Conservation (phyloP, 2,329 filamentous ascomycete genomes). For the Aspergillus vadensis region DNA sequence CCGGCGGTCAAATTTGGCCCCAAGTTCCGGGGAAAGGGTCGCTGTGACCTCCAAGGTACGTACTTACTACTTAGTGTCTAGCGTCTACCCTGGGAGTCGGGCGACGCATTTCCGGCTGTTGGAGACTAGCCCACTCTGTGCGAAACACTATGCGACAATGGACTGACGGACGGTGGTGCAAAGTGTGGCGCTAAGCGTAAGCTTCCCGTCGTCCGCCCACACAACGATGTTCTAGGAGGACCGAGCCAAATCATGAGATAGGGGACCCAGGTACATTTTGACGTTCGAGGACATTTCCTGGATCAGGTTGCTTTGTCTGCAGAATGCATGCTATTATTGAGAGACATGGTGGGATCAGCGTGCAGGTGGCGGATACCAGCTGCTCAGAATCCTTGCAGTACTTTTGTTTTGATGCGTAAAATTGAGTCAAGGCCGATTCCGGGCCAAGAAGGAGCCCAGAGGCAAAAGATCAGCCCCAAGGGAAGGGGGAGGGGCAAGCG, state of each 20-base stretch:
- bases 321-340: constrained; percentile 12
- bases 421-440: constrained; percentile 15
- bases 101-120: constrained; percentile 14
- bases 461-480: constrained; percentile 19
- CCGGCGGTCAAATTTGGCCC: constrained; percentile 17
- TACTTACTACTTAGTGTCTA: neutral
- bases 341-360: constrained; percentile 10
- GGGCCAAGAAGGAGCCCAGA: constrained; percentile 7
- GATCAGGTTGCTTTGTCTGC: constrained; percentile 18
- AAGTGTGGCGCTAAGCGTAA: constrained; percentile 22
- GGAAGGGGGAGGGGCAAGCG: constrained; percentile 3
- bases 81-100: neutral
- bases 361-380: constrained; percentile 11
- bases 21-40: constrained; percentile 18
- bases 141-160: constrained; percentile 17
- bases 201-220: constrained; percentile 20
- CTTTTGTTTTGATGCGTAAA: constrained; percentile 5
- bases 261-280: constrained; percentile 5
- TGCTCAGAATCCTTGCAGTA: constrained; percentile 23
- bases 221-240: constrained; percentile 14
- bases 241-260: constrained; percentile 15
- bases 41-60: constrained; percentile 15
- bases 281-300: constrained; percentile 14
- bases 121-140: constrained; percentile 13
- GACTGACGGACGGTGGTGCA: constrained; percentile 12